Evolutionary conservation across 495 filamentous ascomycete genomes (phyloP), one percentile per base, ranked within the genome.

Genomic region (Mytilinidion resinicola): DNA sequence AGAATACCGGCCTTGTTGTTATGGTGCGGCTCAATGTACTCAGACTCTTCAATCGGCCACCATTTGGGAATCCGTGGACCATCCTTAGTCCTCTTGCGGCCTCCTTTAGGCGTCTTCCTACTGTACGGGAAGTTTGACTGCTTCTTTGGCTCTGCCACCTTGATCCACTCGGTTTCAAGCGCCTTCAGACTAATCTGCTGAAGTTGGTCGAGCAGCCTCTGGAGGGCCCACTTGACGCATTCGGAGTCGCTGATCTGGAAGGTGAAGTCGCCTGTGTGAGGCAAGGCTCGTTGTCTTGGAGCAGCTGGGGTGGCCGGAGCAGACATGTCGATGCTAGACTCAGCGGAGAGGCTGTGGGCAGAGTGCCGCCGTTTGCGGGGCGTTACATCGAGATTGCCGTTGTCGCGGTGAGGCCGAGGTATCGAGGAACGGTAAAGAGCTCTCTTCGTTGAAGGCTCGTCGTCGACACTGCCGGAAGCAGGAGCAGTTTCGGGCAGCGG

Each of bases 11-110:
- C 79, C 75, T 88, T 95, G 62, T 78, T 76, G 34, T 91, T 63
- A 69, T 96, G 91, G 63, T 96, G 90, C 0, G 91, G 90, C 73
- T 96, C 91, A 65, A 81, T 88, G 70, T 93, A 90, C 30, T 81
- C 76, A 9, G 82, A 79, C 12, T 76, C 73, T 17, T 77, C 75
- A 1, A 37, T 41, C 0, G 90, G 90, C 91, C 91, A 96, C 88
- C 90, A 96, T 15, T 77, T 76, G 10, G 91, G 91, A 35, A 81
- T 85, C 35, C 49, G 53, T 11, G 14, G 14, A 25, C 14, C 20
- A 20, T 53, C 44, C 6, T 39, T 34, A 10, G 9, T n/a, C 46
- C 33, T 9, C 25, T 49, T 25, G 14, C 15, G 7, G 7, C 19
- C 20, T 49, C 46, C 11, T 12, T 42, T 42, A 4, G 11, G 1